These are phyloP conservation scores for Trichoderma koningiopsis DNA, from an alignment of 2,329 filamentous ascomycete species.

Conservation along the genomic window DNA sequence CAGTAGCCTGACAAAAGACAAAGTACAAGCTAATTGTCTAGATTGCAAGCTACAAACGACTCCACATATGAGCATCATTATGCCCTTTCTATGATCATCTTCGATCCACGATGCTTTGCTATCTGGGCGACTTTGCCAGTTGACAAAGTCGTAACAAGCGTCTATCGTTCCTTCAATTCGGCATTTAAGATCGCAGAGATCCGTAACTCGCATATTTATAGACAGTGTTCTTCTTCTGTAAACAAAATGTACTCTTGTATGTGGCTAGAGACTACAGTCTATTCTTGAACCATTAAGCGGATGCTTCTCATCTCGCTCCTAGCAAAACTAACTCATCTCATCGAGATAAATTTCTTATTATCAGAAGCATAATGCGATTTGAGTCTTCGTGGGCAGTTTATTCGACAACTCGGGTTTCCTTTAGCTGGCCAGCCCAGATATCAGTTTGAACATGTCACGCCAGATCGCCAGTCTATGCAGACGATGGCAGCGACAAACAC, in stretches of 20 bases:
- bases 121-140: too few species aligned
- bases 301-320: not conserved
- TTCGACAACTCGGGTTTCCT: not conserved
- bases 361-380: too few species aligned
- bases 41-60: slow-evolving; percentile 33
- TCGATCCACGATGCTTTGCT: slow-evolving; percentile 28
- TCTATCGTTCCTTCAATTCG: too few species aligned
- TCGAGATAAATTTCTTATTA: not conserved
- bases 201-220: too few species aligned
- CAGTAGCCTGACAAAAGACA: slow-evolving; percentile 22
- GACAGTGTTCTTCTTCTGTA: not conserved
- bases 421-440: not conserved
- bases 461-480: not conserved
- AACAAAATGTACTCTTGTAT: not conserved
- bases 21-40: slow-evolving; percentile 23
- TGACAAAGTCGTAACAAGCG: too few species aligned
- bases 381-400: not conserved
- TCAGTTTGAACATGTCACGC: not conserved
- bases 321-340: not conserved
- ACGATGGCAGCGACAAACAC: not conserved
- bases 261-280: too few species aligned
- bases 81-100: slow-evolving; percentile 34
- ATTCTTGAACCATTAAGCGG: not conserved
- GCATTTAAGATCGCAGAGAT: too few species aligned
- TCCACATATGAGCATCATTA: slow-evolving; percentile 45